Percentiles rank a stretch among this genome's conserved stretches.
phyloP scores from a whole-genome alignment of 106 monocot species.

The Allium fistulosum region DNA sequence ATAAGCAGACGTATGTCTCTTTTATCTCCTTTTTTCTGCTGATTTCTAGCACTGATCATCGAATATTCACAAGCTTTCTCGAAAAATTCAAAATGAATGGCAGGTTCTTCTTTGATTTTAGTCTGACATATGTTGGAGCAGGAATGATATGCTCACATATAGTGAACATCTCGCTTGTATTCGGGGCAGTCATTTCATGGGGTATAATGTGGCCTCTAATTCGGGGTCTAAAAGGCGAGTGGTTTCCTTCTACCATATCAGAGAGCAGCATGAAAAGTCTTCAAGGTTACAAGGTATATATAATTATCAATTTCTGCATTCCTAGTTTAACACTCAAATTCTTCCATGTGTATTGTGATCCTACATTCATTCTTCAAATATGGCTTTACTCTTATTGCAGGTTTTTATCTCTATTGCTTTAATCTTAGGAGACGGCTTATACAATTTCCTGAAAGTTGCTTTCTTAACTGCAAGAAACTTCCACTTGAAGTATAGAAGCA shows the following conservation, averaged over 20 bases:
- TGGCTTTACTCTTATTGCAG: slow-evolving; percentile 7
- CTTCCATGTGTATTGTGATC: neutral
- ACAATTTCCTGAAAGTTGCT: slow-evolving; percentile 71
- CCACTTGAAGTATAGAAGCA: slow-evolving; percentile 21
- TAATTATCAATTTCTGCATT: neutral
- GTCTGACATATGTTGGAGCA: slow-evolving; percentile 80
- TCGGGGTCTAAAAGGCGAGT: slow-evolving; percentile 39
- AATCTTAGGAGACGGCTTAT: slow-evolving; percentile 87
- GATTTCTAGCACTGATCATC: neutral
- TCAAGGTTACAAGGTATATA: slow-evolving; percentile 62
- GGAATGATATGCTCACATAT: slow-evolving; percentile 93
- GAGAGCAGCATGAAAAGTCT: slow-evolving; percentile 42
- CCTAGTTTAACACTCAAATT: neutral
- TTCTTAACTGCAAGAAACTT: slow-evolving; percentile 52
- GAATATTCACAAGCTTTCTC: neutral
- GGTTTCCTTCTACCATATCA: slow-evolving; percentile 44
- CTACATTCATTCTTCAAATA: no score
- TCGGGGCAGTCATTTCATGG: slow-evolving; percentile 79
- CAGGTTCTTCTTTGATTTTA: slow-evolving; percentile 88
- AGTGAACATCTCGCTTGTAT: slow-evolving; percentile 73
- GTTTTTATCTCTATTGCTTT: slow-evolving; percentile 84
- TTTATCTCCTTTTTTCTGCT: neutral
- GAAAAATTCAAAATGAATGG: neutral
- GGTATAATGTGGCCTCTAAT: slow-evolving; percentile 93
- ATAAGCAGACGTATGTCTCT: slow-evolving; percentile 5